Conservation (phyloP, 78 protist genomes). For the Paulinella micropora region DNA sequence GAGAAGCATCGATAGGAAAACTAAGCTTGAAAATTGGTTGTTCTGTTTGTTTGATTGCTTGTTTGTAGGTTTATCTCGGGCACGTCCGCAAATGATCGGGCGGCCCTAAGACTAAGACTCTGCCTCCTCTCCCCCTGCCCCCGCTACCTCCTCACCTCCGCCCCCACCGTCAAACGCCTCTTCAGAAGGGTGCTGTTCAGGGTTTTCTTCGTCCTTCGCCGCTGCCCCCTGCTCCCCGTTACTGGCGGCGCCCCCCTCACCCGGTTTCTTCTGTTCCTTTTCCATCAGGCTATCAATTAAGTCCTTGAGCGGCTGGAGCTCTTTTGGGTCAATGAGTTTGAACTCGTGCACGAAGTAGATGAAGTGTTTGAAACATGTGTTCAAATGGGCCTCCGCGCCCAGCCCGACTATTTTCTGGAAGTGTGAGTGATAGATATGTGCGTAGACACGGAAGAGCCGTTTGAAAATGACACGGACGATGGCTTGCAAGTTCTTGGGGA, state of each 20-base stretch:
- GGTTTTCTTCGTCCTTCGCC: neutral
- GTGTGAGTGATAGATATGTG: constrained; percentile 87
- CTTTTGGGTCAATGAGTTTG: neutral
- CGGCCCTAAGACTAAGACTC: neutral
- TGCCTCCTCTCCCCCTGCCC: neutral
- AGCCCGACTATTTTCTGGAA: constrained; percentile 31
- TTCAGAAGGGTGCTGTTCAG: neutral
- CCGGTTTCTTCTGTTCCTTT: neutral
- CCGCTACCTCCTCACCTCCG: neutral
- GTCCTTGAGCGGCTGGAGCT: neutral
- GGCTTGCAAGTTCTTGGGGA: constrained; percentile 70
- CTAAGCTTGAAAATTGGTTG: no score
- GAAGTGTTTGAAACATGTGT: constrained; percentile 6
- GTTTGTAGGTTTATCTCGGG: no score
- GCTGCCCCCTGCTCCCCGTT: no score
- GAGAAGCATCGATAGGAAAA: no score
- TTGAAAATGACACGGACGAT: constrained; percentile 66
- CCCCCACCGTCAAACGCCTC: neutral
- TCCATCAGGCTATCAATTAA: neutral
- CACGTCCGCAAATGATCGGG: neutral
- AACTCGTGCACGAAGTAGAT: constrained; percentile 39
- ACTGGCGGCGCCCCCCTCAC: neutral
- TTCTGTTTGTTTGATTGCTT: no score
- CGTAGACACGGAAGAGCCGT: constrained; percentile 87
- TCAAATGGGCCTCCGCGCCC: constrained; percentile 33